Percentiles rank a stretch among this genome's conserved stretches.
Conservation (phyloP, 2,329 filamentous ascomycete genomes). For the Aspergillus aculeatus region DNA sequence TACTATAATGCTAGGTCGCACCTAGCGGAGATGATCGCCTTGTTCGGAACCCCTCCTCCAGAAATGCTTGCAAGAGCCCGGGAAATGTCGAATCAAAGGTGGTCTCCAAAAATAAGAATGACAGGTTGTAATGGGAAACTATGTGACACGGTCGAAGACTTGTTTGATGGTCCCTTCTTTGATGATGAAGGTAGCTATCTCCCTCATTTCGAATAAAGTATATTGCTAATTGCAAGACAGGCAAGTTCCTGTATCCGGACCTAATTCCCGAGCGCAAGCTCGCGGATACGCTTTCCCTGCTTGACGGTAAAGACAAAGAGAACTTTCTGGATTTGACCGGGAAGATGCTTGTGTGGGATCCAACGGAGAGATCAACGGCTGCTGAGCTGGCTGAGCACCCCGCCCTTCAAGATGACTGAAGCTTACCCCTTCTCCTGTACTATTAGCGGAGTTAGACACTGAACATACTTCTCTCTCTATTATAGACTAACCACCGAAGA, state of each 20-base stretch:
- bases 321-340: slow-evolving; percentile 27
- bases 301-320: slow-evolving; percentile 28
- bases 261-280: slow-evolving; percentile 19
- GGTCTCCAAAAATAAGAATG: neutral
- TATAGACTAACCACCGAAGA: neutral
- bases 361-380: slow-evolving; percentile 31
- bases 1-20: slow-evolving; percentile 1
- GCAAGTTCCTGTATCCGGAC: slow-evolving; percentile 16
- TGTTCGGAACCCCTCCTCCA: slow-evolving; percentile 6
- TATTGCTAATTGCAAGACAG: neutral
- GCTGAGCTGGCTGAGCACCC: slow-evolving; percentile 29
- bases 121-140: neutral
- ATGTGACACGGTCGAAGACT: neutral
- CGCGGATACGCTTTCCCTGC: slow-evolving; percentile 16
- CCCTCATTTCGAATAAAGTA: neutral
- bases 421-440: neutral
- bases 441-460: neutral
- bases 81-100: neutral
- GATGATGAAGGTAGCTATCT: neutral
- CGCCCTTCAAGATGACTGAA: neutral
- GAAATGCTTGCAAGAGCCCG: neutral
- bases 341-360: slow-evolving; percentile 29
- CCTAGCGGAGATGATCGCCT: slow-evolving; percentile 10
- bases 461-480: neutral
- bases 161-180: slow-evolving; percentile 8